These are phyloP conservation scores for Penicillium expansum DNA, from an alignment of 2,329 filamentous ascomycete species.

Conservation along the genomic window DNA sequence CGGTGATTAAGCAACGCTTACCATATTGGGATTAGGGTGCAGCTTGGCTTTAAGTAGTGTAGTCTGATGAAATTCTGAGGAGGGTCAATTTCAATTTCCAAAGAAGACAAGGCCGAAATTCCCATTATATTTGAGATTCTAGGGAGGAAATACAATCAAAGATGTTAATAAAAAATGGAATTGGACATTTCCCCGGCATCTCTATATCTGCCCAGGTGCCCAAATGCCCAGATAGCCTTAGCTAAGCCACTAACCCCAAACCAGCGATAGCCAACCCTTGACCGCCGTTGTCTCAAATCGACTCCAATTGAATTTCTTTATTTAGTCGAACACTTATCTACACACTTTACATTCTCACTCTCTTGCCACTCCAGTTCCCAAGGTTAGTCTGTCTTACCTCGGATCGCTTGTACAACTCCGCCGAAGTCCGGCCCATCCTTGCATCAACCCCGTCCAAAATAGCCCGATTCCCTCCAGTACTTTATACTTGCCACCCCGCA, in stretches of 20 bases:
- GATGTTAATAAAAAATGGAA: not conserved
- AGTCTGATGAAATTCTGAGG: not conserved
- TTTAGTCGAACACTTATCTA: not conserved
- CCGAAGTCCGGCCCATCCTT: not conserved
- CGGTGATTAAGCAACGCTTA: conserved; percentile 16
- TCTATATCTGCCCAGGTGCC: no score
- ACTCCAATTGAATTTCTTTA: conserved; percentile 1
- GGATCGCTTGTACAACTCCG: not conserved
- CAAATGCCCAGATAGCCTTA: not conserved
- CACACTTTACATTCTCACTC: not conserved
- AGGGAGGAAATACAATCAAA: not conserved
- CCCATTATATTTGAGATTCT: not conserved
- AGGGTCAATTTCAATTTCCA: not conserved
- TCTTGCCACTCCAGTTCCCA: not conserved
- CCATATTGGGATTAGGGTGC: conserved; percentile 12
- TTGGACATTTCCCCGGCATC: not conserved
- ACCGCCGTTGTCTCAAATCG: conserved; percentile 1
- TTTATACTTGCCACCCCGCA: conserved; percentile 7
- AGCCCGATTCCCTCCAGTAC: not conserved
- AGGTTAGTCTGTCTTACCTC: conserved; percentile 4
- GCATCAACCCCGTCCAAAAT: not conserved
- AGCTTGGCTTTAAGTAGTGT: conserved; percentile 3
- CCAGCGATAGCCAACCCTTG: not conserved
- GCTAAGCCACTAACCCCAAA: not conserved
- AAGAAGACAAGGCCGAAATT: not conserved